Conservation (phyloP, 345 rosid genomes). For the Dimocarpus longan region DNA sequence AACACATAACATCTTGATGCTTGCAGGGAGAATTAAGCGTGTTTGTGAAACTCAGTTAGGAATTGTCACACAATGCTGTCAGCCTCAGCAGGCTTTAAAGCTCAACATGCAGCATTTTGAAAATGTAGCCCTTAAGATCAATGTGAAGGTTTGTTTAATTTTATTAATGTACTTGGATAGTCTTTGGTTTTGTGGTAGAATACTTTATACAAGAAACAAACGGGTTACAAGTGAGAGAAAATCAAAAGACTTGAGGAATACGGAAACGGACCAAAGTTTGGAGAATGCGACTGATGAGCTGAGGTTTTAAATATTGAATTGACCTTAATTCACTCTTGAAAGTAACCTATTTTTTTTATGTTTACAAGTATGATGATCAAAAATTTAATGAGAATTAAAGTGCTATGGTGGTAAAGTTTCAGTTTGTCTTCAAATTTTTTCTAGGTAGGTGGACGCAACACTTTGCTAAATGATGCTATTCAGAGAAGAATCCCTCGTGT, state of each 20-base stretch:
- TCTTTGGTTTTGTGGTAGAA: not conserved
- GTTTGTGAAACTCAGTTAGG: conserved; percentile 77
- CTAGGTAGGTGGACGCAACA: conserved; percentile 80
- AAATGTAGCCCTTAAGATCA: conserved; percentile 69
- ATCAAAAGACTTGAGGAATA: not conserved
- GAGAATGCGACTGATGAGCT: not conserved
- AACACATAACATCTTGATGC: not conserved
- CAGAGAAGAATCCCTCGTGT: conserved; percentile 48
- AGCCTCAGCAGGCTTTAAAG: conserved; percentile 47
- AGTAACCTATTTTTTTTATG: not conserved
- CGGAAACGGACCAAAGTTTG: not conserved
- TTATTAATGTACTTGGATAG: too few relatives aligned
- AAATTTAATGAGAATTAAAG: too few relatives aligned
- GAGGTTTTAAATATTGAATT: not conserved
- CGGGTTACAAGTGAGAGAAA: not conserved
- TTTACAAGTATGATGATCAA: not conserved
- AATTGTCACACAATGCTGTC: conserved; percentile 76
- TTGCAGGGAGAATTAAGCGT: conserved; percentile 58
- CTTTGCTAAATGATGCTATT: conserved; percentile 63
- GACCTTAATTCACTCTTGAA: not conserved
- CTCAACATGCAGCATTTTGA: conserved; percentile 56
- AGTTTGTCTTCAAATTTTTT: not conserved
- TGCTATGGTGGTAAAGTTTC: not conserved
- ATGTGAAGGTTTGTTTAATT: conserved; percentile 58
- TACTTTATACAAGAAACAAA: not conserved